Evolutionary conservation across 306 rosid species (phyloP).

Genomic region (Citrullus mucosospermus): DNA sequence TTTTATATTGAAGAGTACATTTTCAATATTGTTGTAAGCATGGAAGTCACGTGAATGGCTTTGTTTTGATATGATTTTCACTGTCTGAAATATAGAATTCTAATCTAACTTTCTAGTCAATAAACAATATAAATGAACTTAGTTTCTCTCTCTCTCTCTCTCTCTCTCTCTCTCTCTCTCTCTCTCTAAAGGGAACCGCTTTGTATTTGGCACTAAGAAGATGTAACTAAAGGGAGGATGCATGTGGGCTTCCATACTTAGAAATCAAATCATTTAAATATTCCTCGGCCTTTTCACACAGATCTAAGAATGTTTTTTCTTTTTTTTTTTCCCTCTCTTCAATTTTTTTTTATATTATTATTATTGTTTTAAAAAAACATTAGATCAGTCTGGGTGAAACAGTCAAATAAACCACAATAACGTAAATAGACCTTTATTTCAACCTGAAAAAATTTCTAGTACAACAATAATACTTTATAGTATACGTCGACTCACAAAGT

Average conservation of each 20-base stretch:
- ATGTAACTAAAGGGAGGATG: neutral
- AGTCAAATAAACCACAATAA: conserved; percentile 8
- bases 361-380: neutral
- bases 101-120: neutral
- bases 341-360: neutral
- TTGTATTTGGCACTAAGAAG: neutral
- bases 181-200: neutral
- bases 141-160: too few relatives aligned
- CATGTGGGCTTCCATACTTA: neutral
- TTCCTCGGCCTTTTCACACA: neutral
- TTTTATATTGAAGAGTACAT: too few relatives aligned
- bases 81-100: neutral
- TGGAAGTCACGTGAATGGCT: neutral
- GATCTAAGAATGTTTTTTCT: neutral
- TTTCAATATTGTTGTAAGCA: neutral
- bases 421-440: conserved; percentile 1
- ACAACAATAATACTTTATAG: too few relatives aligned
- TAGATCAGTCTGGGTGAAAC: neutral
- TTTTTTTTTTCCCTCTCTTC: neutral
- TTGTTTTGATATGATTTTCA: neutral
- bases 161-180: too few relatives aligned
- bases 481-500: too few relatives aligned
- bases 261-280: neutral
- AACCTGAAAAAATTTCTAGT: too few relatives aligned
- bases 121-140: neutral